Base-by-base conservation (phyloP, 2,329 filamentous ascomycete genomes). In the Penicillium griseofulvum region DNA sequence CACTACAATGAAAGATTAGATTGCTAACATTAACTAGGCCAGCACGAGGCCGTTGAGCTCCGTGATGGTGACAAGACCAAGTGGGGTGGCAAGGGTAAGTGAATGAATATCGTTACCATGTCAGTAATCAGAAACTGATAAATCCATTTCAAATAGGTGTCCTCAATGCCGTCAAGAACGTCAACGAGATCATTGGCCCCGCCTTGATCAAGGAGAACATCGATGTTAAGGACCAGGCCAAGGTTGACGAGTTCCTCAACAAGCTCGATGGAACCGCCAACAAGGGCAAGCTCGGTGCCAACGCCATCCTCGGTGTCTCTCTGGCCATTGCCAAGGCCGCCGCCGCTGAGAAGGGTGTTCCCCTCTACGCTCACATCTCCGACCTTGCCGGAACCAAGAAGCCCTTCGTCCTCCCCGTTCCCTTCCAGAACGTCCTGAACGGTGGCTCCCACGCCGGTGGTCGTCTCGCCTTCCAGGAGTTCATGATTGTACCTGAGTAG, bases 401-500 rank as follows among this genome's bases (percentile, higher is more conserved):
- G 85, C 89, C 90, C 71, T 94, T 90, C 69, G 90, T 94, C 66
- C 87, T 95, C 36, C 90, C 90, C 60, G 90, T 94, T 65, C 90
- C 90, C 69, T 95, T 95, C 86, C 90, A 91, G 87, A 95, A 95
- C 80, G 90, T 95, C 74, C 83, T 95, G 66, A 95, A 95, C 78
- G 90, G 90, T 74, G 88, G 94, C 67, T 97, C 93, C 71, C 94
- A 99, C 83, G 94, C 94, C 66, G 94, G 94, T 85, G 94, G 94
- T 73, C 90, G 92, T 75, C 86, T 95, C 68, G 90, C 90, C 66
- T 95, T 95, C 86, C 91, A 95, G 80, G 91, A 95, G 80, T 95
- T 95, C 84, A 95, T 95, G 91, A 93, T 95, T 68, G 90, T 93
- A 56, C 90, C 90, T 63, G 87, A 85, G 82, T 88, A 81, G 75